phyloP scores from a whole-genome alignment of 2,329 filamentous ascomycete genomes.

The Penicillium vulpinum region DNA sequence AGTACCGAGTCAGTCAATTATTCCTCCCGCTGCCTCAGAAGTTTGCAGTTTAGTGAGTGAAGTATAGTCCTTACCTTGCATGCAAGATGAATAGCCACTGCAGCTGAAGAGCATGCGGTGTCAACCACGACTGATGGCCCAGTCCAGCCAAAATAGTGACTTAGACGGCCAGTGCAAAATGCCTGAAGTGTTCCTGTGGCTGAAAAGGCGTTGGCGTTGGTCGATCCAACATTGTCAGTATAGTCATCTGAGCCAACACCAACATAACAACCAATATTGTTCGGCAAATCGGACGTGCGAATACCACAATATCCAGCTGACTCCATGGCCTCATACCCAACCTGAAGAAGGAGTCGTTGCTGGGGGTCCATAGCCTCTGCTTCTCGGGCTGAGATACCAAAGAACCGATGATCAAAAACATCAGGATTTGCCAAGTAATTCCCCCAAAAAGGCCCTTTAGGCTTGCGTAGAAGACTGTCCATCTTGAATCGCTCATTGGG shows the following conservation, averaged over 20 bases:
- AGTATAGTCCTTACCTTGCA: slow-evolving; percentile 10
- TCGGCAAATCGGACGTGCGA: background rate
- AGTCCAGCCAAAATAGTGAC: slow-evolving; percentile 47
- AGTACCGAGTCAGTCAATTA: too few relatives aligned
- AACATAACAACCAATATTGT: slow-evolving; percentile 28
- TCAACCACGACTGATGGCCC: slow-evolving; percentile 46
- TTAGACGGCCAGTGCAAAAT: slow-evolving; percentile 36
- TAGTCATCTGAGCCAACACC: slow-evolving; percentile 32
- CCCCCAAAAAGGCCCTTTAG: background rate
- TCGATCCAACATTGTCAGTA: slow-evolving; percentile 27
- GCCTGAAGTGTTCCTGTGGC: slow-evolving; percentile 19
- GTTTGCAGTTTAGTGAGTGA: too few relatives aligned
- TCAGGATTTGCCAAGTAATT: slow-evolving; percentile 3
- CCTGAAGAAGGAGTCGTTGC: slow-evolving; percentile 29
- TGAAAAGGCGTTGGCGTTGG: slow-evolving; percentile 32
- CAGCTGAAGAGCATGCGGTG: slow-evolving; percentile 46
- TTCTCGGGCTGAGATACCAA: slow-evolving; percentile 25
- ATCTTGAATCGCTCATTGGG: slow-evolving; percentile 2
- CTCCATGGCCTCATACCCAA: slow-evolving; percentile 36
- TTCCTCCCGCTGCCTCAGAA: too few relatives aligned
- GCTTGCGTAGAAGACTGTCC: background rate
- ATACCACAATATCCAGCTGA: slow-evolving; percentile 30
- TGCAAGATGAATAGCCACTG: slow-evolving; percentile 36
- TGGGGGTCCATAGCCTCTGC: slow-evolving; percentile 31
- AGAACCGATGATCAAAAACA: slow-evolving; percentile 31